Base-by-base conservation (phyloP, 2,329 filamentous ascomycete species). In the Pseudomassariella vexata region DNA sequence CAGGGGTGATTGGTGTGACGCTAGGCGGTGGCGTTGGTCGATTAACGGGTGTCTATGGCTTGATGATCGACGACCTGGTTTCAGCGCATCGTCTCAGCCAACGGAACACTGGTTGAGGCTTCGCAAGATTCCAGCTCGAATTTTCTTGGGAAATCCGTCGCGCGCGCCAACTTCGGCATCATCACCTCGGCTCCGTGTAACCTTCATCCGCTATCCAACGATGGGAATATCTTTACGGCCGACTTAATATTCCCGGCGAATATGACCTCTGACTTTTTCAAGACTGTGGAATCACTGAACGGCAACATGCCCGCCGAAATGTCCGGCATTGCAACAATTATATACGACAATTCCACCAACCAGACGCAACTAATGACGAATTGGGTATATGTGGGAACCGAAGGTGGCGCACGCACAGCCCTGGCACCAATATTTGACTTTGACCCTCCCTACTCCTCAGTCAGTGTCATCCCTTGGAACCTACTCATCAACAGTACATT, bases 11-110 rank as follows among this genome's bases (percentile, higher is more conserved):
- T 5, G 50, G 49, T 2, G 39, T 32, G 1, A 41, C 37, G 0
- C 32, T 52, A 3, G 50, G 50, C 3, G 49, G 35, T 2, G 48
- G 48, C 6, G 30, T 48, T 12, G 48, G 50, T 0, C 39, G 36
- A 3, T 36, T 38, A 6, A 10, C 39, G 7, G 48, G 50, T 7
- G 8, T 42, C 2, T 22, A 45, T 12, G 50, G 50, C 8, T 23
- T 53, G 5, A 24, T 41, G 1, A 38, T 47, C 8, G 54, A 57
- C 35, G 42, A 45, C 4, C 31, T 59, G 5, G 4, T 55, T 3
- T 54, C 50, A 0, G 41, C 38, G 2, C 35, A 44, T 5, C 24
- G 45, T 54, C 1, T 49, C 39, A 2, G 45, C 49, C 3, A 32
- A 43, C 5, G 54, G 52, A 0, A 34, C 40, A 1, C 5, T 48